These are phyloP conservation scores for Phialophora expanda DNA, from an alignment of 2,329 filamentous ascomycete genomes.

Conservation along the genomic window DNA sequence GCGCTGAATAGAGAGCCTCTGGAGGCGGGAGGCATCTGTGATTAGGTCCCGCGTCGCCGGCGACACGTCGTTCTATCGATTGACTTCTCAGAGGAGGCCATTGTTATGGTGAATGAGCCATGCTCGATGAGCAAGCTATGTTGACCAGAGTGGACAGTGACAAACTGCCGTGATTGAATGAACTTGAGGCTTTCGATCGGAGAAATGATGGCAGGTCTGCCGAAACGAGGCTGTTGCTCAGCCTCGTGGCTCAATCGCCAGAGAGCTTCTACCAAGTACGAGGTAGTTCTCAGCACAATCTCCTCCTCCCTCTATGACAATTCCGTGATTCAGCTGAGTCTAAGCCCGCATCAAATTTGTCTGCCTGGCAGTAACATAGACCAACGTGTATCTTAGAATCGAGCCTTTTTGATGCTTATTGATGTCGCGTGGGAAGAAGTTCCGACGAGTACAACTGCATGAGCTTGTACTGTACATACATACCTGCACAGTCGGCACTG, in stretches of 20 bases:
- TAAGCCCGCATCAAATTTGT: no score
- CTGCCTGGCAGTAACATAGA: background rate
- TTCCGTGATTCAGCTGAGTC: no score
- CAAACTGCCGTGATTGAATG: background rate
- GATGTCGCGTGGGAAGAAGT: background rate
- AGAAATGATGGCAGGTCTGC: background rate
- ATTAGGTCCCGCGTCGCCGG: background rate
- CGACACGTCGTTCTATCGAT: background rate
- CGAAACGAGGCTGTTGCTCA: background rate
- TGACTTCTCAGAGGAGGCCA: background rate
- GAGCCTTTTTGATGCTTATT: background rate
- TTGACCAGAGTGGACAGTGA: background rate
- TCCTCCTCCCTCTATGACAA: no score
- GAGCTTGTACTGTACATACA: background rate
- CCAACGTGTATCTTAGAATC: background rate
- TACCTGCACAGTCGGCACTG: no score
- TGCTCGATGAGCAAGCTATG: background rate
- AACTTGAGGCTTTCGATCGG: background rate
- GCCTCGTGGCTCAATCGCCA: background rate
- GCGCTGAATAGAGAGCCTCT: background rate
- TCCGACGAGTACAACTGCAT: background rate
- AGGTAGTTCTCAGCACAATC: background rate
- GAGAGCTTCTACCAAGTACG: background rate
- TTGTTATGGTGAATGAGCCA: background rate
- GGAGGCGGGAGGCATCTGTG: conserved; percentile 24